Percentiles rank a stretch among this genome's conserved stretches.
phyloP scores from a whole-genome alignment of 176 grass and related monocot genomes.

The barley (Hordeum vulgare) region MorexV3_pseudomolecules_assembly NC_058522.1:565267817-565268316 shows the following conservation, averaged over 20 bases:
- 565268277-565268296: too few relatives aligned
- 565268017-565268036: not conserved
- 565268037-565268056: not conserved
- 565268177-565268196: too few relatives aligned
- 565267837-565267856: not conserved
- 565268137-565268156: too few relatives aligned
- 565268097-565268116: too few relatives aligned
- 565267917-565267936: too few relatives aligned
- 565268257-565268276: not conserved
- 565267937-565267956: not conserved
- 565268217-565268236: not conserved
- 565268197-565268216: too few relatives aligned
- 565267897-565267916: not conserved
- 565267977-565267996: not conserved
- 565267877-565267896: not conserved
- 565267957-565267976: not conserved
- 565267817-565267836: conserved; percentile 12
- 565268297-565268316: too few relatives aligned
- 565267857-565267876: conserved; percentile 12
- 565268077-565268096: too few relatives aligned
- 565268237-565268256: not conserved
- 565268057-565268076: too few relatives aligned
- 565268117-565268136: too few relatives aligned
- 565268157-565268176: too few relatives aligned
- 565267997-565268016: not conserved